A percentile compares a stretch with the other conserved stretches of the same genome.
Conservation (phyloP, 2,329 filamentous ascomycete genomes). For the Neurospora crassa region DNA sequence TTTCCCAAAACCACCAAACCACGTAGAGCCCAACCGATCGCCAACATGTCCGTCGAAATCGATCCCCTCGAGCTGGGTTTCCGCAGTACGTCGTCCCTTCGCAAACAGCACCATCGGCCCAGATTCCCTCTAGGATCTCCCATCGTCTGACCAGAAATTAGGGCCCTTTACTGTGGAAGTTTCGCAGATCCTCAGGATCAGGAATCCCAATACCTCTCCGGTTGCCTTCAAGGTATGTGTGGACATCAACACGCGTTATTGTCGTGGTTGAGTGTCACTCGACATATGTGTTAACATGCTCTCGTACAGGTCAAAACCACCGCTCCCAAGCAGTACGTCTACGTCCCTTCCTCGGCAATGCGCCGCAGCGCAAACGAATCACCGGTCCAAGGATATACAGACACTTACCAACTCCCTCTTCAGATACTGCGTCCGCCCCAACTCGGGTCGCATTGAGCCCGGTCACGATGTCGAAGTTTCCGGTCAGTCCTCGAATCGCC, state of each 20-base stretch:
- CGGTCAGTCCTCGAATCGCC: conserved; percentile 45
- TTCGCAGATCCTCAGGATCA: conserved; percentile 53
- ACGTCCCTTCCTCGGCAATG: conserved; percentile 29
- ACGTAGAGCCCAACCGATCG: conserved; percentile 3
- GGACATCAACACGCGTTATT: conserved; percentile 10
- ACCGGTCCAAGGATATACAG: conserved; percentile 6
- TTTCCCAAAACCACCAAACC: conserved; percentile 1
- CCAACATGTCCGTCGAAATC: conserved; percentile 83
- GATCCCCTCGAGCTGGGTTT: conserved; percentile 88
- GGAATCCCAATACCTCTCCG: conserved; percentile 52
- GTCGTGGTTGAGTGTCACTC: not conserved
- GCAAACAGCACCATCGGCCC: not conserved
- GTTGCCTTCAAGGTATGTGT: conserved; percentile 58
- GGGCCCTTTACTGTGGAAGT: conserved; percentile 61
- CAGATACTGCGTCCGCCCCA: conserved; percentile 95
- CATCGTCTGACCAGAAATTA: conserved; percentile 23
- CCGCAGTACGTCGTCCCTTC: conserved; percentile 60
- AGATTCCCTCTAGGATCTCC: conserved; percentile 5
- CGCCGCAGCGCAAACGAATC: conserved; percentile 7
- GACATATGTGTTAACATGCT: conserved; percentile 19
- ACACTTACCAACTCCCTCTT: conserved; percentile 16
- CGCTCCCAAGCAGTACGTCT: conserved; percentile 93
- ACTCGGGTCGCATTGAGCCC: conserved; percentile 90
- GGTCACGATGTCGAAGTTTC: conserved; percentile 86
- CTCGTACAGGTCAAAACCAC: conserved; percentile 84